A percentile compares a stretch with the other conserved stretches of the same genome.
Evolutionary conservation across 2,329 filamentous ascomycete species (phyloP).

Genomic region (Monosporascus sp.): DNA sequence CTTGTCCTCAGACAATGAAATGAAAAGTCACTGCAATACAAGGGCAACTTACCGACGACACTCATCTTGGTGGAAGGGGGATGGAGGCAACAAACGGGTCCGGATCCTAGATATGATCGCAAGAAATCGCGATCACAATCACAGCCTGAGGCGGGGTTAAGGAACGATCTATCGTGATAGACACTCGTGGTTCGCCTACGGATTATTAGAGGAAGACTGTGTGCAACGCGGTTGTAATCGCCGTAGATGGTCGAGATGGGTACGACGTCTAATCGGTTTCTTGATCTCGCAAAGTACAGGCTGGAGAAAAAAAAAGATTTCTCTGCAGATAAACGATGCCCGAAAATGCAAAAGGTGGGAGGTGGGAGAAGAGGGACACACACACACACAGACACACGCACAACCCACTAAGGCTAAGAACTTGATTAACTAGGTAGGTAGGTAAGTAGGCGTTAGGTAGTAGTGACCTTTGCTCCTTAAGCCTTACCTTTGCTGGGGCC

Average conservation of each 20-base stretch:
- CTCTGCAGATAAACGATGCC: background rate
- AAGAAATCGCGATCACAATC: background rate
- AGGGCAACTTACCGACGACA: conserved; percentile 44
- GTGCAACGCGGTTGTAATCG: background rate
- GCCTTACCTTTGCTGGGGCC: background rate
- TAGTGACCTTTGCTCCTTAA: background rate
- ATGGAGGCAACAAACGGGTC: conserved; percentile 12
- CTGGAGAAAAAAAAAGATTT: background rate
- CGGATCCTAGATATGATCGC: background rate
- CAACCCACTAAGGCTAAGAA: background rate
- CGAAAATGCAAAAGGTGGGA: background rate
- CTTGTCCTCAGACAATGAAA: background rate
- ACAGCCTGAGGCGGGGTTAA: background rate
- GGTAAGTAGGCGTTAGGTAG: background rate
- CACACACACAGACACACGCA: background rate
- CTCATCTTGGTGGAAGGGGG: conserved; percentile 41
- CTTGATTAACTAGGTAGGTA: background rate
- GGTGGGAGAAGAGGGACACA: background rate
- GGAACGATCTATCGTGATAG: background rate
- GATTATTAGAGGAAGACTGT: background rate
- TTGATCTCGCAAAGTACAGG: background rate
- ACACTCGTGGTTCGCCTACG: background rate
- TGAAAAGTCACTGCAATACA: background rate
- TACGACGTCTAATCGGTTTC: background rate
- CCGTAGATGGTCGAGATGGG: background rate